phyloP scores from a whole-genome alignment of 2,329 filamentous ascomycete species.

The Aspergillus hortae region DNA sequence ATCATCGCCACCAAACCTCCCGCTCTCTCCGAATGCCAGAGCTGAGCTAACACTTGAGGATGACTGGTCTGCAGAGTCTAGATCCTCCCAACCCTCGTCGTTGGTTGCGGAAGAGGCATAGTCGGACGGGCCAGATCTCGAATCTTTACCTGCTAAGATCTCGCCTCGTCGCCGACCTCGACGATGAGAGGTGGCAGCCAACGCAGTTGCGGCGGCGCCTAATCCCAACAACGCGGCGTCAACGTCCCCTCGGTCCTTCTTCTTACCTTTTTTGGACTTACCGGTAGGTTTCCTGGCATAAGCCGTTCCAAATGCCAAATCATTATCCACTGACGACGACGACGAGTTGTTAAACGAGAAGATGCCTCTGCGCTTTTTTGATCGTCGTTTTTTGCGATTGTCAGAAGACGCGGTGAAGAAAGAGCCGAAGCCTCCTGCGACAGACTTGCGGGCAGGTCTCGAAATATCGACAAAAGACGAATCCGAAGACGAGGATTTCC shows the following conservation, averaged over 20 bases:
- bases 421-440: conserved; percentile 54
- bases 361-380: conserved; percentile 47
- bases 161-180: conserved; percentile 34
- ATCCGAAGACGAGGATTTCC: conserved; percentile 49
- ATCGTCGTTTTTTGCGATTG: conserved; percentile 47
- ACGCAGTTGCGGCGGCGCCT: conserved; percentile 45
- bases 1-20: conserved; percentile 46
- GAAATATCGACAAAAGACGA: conserved; percentile 66
- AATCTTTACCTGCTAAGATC: conserved; percentile 29
- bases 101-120: conserved; percentile 27
- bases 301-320: conserved; percentile 65
- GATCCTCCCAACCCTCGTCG: conserved; percentile 58
- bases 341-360: conserved; percentile 61
- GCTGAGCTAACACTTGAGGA: conserved; percentile 53
- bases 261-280: conserved; percentile 33
- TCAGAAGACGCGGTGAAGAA: conserved; percentile 64
- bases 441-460: conserved; percentile 47
- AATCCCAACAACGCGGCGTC: conserved; percentile 48
- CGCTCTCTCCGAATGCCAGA: conserved; percentile 58
- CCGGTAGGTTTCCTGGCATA: conserved; percentile 36
- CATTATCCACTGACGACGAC: conserved; percentile 64
- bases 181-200: conserved; percentile 39
- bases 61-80: conserved; percentile 53
- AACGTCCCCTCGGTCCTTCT: conserved; percentile 31
- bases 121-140: conserved; percentile 23